Evolutionary conservation across 331 rosid species (phyloP).

Genomic region (Rosa hybrid): DNA sequence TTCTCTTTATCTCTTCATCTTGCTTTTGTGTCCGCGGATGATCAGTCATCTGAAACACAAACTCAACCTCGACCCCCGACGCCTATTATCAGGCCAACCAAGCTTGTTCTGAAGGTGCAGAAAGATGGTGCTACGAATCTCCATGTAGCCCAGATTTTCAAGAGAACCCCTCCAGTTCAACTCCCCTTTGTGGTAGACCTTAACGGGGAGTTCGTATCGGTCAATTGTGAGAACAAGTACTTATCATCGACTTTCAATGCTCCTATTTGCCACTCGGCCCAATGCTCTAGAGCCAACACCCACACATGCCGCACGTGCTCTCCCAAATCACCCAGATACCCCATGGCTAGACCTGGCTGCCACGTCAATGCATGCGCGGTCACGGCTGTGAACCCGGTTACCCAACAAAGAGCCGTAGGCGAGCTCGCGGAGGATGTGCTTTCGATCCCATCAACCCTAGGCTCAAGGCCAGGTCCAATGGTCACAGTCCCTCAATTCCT

Average conservation of each 20-base stretch:
- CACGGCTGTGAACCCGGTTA: slow-evolving; percentile 42
- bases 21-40: not conserved
- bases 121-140: slow-evolving; percentile 41
- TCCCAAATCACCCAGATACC: not conserved
- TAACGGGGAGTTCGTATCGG: slow-evolving; percentile 40
- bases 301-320: slow-evolving; percentile 41
- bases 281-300: slow-evolving; percentile 43
- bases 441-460: slow-evolving; percentile 27
- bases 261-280: slow-evolving; percentile 52
- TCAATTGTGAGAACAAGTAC: slow-evolving; percentile 44
- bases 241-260: slow-evolving; percentile 41
- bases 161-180: slow-evolving; percentile 35
- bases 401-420: slow-evolving; percentile 35
- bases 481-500: slow-evolving; percentile 42
- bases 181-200: slow-evolving; percentile 47
- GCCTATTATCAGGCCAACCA: slow-evolving; percentile 26
- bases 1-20: slow-evolving; percentile 22
- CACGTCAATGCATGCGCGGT: slow-evolving; percentile 49
- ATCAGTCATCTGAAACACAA: not conserved
- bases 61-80: not conserved
- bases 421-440: slow-evolving; percentile 54
- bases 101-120: slow-evolving; percentile 31
- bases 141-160: slow-evolving; percentile 44
- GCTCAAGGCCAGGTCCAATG: slow-evolving; percentile 28
- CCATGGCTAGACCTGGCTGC: slow-evolving; percentile 35